These are phyloP conservation scores for Cokeromyces recurvatus DNA, from an alignment of 371 early-diverging fungal genomes.

Conservation along the genomic window DNA sequence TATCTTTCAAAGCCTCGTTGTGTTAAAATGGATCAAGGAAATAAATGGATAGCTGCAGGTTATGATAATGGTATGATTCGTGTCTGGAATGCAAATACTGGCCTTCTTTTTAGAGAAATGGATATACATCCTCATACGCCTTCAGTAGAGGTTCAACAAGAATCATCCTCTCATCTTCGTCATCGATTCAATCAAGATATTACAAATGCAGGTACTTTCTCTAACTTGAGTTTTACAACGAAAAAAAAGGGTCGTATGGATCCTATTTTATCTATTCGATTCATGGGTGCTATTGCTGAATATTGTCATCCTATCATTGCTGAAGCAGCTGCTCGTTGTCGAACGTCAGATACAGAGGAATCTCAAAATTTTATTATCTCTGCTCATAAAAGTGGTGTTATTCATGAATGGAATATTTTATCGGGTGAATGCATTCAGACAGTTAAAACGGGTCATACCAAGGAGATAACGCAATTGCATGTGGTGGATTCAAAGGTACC, in stretches of 20 bases:
- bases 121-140: conserved; percentile 2
- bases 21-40: conserved; percentile 20
- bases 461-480: conserved; percentile 19
- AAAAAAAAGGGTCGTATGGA: neutral
- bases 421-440: conserved; percentile 27
- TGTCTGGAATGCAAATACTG: conserved; percentile 22
- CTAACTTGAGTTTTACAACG: neutral
- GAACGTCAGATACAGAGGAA: neutral
- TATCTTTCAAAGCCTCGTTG: conserved; percentile 14
- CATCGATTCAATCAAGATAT: neutral
- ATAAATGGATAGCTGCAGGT: conserved; percentile 28
- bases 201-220: neutral
- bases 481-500: conserved; percentile 18
- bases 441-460: conserved; percentile 16
- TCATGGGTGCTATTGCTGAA: conserved; percentile 11
- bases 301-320: conserved; percentile 16
- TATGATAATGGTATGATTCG: conserved; percentile 27
- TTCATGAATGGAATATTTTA: conserved; percentile 29
- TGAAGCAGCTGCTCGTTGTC: conserved; percentile 11
- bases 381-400: conserved; percentile 18
- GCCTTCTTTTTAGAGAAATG: conserved; percentile 18
- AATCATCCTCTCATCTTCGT: neutral
- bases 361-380: conserved; percentile 21
- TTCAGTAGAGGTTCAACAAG: conserved; percentile 6
- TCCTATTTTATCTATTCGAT: conserved; percentile 15